Conservation (phyloP, 768 basidiomycete species). For the Phaffia tasmanica region DNA sequence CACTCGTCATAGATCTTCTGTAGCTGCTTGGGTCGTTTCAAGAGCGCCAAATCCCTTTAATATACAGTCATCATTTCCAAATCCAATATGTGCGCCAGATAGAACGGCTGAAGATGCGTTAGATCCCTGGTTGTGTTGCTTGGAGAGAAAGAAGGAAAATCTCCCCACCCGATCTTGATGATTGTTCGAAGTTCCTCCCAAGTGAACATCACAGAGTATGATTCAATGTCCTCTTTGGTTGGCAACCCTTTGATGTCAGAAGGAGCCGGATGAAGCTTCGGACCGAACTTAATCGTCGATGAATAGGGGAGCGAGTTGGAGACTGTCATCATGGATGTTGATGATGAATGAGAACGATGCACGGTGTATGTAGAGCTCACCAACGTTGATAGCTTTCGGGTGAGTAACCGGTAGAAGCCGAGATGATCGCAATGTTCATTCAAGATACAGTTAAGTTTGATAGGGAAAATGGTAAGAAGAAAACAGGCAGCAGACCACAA, state of each 20-base stretch:
- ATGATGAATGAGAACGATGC: no score
- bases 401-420: no score
- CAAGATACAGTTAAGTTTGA: no score
- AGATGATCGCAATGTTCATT: no score
- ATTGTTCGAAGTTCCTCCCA: slow-evolving; percentile 15
- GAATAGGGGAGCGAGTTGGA: slow-evolving; percentile 1
- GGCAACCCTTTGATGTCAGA: slow-evolving; percentile 1
- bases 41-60: slow-evolving; percentile 62
- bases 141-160: neutral
- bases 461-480: no score
- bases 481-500: no score
- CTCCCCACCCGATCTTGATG: neutral
- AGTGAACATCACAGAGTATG: slow-evolving; percentile 11
- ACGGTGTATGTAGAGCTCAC: no score
- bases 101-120: neutral
- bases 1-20: slow-evolving; percentile 59
- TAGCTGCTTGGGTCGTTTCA: slow-evolving; percentile 60
- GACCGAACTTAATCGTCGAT: neutral
- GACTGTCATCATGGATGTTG: no score
- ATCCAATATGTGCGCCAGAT: neutral
- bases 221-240: slow-evolving; percentile 2
- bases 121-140: neutral
- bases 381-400: no score
- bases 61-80: neutral
- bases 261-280: neutral